Conservation (phyloP, 176 grass and related monocot species). For the Elymus sibiricus region DNA sequence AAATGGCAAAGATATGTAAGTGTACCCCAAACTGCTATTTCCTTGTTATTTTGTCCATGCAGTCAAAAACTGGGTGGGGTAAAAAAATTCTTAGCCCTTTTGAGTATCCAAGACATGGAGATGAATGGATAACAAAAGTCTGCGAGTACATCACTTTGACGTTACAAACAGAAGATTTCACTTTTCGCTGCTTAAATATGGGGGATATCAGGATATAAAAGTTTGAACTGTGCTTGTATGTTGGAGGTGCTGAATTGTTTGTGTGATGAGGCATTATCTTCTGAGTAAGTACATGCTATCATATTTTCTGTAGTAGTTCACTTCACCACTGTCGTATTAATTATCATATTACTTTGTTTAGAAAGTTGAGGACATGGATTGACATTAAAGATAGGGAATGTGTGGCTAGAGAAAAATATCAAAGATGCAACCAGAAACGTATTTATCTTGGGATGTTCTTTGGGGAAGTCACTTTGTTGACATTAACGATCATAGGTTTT, state of each 20-base stretch:
- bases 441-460: not conserved
- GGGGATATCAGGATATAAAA: slow-evolving; percentile 52
- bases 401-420: slow-evolving; percentile 32
- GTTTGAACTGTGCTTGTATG: slow-evolving; percentile 49
- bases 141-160: slow-evolving; percentile 37
- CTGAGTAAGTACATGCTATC: slow-evolving; percentile 49
- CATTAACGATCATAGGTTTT: slow-evolving; percentile 2
- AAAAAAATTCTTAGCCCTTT: slow-evolving; percentile 38
- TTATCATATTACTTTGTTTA: slow-evolving; percentile 24
- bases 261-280: slow-evolving; percentile 61
- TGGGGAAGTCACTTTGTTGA: not conserved
- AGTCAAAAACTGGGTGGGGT: not conserved
- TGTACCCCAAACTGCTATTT: slow-evolving; percentile 10
- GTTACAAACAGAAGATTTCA: slow-evolving; percentile 29
- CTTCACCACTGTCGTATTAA: not conserved
- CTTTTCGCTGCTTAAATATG: slow-evolving; percentile 35
- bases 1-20: slow-evolving; percentile 49
- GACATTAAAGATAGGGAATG: slow-evolving; percentile 40
- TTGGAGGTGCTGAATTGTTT: slow-evolving; percentile 70
- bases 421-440: slow-evolving; percentile 62
- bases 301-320: slow-evolving; percentile 12
- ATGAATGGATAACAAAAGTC: slow-evolving; percentile 50
- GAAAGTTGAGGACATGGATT: not conserved
- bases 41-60: not conserved
- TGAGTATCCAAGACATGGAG: slow-evolving; percentile 41